phyloP scores from a whole-genome alignment of 1,284 basidiomycete species.

The Ceratobasidium sp. region DNA sequence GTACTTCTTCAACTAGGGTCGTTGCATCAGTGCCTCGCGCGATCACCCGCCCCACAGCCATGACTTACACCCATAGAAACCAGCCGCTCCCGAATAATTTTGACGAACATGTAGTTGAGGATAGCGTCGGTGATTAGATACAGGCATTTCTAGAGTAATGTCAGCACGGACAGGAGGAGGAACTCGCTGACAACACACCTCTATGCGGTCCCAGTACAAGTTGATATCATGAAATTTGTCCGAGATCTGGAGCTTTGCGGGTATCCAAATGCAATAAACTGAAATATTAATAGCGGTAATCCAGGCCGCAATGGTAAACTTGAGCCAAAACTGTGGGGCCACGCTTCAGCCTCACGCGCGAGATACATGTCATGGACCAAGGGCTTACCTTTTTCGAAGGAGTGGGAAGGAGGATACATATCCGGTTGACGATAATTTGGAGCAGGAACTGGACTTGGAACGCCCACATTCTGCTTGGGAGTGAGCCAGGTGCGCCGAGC shows the following conservation, averaged over 20 bases:
- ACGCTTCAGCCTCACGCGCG: neutral
- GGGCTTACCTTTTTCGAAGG: neutral
- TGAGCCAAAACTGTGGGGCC: conserved; percentile 37
- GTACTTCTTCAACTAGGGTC: conserved; percentile 36
- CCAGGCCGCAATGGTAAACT: conserved; percentile 38
- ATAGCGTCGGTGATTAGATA: conserved; percentile 42
- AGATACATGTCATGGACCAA: neutral
- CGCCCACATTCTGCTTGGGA: conserved; percentile 19
- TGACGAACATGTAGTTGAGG: conserved; percentile 41
- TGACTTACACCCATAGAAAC: conserved; percentile 36
- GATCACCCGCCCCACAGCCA: neutral
- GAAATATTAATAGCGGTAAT: conserved; percentile 42
- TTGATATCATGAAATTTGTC: conserved; percentile 39
- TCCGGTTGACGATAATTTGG: conserved; percentile 42
- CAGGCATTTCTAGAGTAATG: conserved; percentile 35
- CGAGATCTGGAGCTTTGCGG: conserved; percentile 40
- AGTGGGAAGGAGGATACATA: conserved; percentile 34
- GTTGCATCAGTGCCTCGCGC: neutral
- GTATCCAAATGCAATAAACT: conserved; percentile 43
- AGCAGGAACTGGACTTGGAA: conserved; percentile 41
- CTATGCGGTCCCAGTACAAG: conserved; percentile 38
- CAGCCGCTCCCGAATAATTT: conserved; percentile 39
- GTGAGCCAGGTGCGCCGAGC: neutral
- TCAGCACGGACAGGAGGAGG: neutral
- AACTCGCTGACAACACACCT: conserved; percentile 21